Evolutionary conservation across 305 asterid genomes (phyloP).

Genomic region (Fraxinus latifolia): DNA sequence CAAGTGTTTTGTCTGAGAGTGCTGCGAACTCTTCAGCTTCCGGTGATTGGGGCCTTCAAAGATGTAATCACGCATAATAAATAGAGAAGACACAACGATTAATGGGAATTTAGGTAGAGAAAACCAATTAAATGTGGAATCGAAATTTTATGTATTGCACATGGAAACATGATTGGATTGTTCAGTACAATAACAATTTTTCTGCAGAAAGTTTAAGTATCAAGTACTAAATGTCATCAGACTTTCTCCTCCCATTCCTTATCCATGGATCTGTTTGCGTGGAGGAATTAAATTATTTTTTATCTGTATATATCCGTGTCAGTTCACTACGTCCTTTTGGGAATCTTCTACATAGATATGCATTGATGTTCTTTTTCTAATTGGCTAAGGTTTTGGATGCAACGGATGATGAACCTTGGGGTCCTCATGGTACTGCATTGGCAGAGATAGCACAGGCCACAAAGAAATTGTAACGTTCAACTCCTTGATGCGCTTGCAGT

Average conservation of each 20-base stretch:
- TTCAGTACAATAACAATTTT: not conserved
- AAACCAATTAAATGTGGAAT: not conserved
- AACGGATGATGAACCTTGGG: slow-evolving; percentile 98
- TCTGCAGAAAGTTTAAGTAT: not conserved
- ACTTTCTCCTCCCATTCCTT: not conserved
- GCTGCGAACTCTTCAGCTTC: not conserved
- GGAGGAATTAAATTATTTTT: not conserved
- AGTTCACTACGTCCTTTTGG: not conserved
- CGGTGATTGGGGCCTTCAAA: not conserved
- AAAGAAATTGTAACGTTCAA: slow-evolving; percentile 66
- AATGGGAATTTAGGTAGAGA: not conserved
- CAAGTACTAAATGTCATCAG: not conserved
- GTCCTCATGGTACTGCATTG: slow-evolving; percentile 96
- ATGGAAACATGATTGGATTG: not conserved
- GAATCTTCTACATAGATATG: not conserved
- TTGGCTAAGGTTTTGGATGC: slow-evolving; percentile 81
- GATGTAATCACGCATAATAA: not conserved
- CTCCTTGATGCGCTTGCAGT: slow-evolving; percentile 20
- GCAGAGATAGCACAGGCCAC: slow-evolving; percentile 95
- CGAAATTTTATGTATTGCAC: not conserved
- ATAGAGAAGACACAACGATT: not conserved
- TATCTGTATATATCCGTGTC: not conserved
- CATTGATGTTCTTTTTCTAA: slow-evolving; percentile 18
- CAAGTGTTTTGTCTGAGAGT: not conserved
- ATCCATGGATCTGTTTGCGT: not conserved